phyloP scores from a whole-genome alignment of 2,329 filamentous ascomycete species.

The Massarina eburnea region DNA sequence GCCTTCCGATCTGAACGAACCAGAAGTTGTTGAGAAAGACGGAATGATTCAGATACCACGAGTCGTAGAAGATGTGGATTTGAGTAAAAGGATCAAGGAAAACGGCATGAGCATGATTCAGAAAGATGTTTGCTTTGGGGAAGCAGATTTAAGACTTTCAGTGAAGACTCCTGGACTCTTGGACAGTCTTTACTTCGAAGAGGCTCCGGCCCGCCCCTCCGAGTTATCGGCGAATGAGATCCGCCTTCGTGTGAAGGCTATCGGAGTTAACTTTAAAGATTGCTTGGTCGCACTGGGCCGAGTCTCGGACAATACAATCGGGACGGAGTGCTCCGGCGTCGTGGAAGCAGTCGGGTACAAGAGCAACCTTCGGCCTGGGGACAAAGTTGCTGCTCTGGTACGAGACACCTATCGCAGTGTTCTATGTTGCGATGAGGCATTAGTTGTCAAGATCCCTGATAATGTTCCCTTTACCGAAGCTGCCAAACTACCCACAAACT shows the following conservation, averaged over 20 bases:
- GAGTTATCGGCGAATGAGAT: constrained; percentile 9
- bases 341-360: constrained; percentile 7
- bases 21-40: neutral
- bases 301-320: constrained; percentile 15
- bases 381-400: neutral
- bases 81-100: too few relatives aligned
- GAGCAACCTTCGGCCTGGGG: constrained; percentile 7
- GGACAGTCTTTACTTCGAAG: constrained; percentile 10
- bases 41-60: neutral
- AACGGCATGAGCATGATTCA: too few relatives aligned
- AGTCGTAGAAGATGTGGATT: neutral
- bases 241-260: constrained; percentile 7
- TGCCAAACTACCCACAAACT: constrained; percentile 1
- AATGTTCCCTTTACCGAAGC: constrained; percentile 10
- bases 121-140: too few relatives aligned
- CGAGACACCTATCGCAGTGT: neutral
- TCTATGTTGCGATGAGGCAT: neutral
- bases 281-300: constrained; percentile 28
- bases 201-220: constrained; percentile 3
- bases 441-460: neutral
- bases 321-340: constrained; percentile 7
- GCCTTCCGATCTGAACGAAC: too few relatives aligned
- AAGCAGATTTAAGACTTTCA: constrained; percentile 14
- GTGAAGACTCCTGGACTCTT: constrained; percentile 9
- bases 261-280: constrained; percentile 15